Conservation (phyloP, 2,329 filamentous ascomycete genomes). For the Colletotrichum eleusines region DNA sequence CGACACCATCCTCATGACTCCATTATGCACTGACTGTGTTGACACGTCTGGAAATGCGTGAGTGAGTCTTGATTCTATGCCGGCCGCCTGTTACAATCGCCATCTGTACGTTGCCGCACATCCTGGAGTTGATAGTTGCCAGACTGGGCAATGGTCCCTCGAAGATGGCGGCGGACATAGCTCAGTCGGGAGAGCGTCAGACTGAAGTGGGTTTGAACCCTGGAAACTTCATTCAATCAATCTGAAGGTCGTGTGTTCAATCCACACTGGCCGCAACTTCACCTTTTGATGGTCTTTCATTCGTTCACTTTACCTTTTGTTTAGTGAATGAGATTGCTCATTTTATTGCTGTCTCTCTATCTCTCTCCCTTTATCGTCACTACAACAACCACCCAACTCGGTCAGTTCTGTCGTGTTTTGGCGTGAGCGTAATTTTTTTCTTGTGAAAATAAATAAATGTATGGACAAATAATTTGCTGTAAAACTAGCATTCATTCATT, state of each 20-base stretch:
- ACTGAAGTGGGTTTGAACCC: slow-evolving; percentile 37
- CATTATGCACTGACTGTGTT: background rate
- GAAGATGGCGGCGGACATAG: slow-evolving; percentile 41
- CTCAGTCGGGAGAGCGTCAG: slow-evolving; percentile 42
- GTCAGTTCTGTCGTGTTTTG: background rate
- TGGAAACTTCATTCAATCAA: slow-evolving; percentile 36
- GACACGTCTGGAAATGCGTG: background rate
- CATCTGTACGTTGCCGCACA: background rate
- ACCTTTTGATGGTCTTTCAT: slow-evolving; percentile 3
- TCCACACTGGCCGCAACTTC: slow-evolving; percentile 41
- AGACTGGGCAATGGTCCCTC: rapidly evolving
- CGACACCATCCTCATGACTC: slow-evolving; percentile 18
- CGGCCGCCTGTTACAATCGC: background rate
- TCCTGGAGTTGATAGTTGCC: background rate
- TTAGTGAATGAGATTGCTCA: too few relatives aligned
- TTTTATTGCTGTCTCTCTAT: too few relatives aligned
- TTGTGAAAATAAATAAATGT: too few relatives aligned
- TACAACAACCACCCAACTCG: too few relatives aligned
- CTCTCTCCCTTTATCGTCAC: too few relatives aligned
- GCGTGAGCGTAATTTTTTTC: too few relatives aligned
- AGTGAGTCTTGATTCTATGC: background rate
- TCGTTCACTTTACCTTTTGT: too few relatives aligned
- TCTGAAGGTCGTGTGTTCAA: slow-evolving; percentile 42
- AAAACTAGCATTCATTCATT: too few relatives aligned
- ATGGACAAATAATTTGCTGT: too few relatives aligned